Conservation (phyloP, 345 rosid genomes). For the Cochlearia excelsa region DNA sequence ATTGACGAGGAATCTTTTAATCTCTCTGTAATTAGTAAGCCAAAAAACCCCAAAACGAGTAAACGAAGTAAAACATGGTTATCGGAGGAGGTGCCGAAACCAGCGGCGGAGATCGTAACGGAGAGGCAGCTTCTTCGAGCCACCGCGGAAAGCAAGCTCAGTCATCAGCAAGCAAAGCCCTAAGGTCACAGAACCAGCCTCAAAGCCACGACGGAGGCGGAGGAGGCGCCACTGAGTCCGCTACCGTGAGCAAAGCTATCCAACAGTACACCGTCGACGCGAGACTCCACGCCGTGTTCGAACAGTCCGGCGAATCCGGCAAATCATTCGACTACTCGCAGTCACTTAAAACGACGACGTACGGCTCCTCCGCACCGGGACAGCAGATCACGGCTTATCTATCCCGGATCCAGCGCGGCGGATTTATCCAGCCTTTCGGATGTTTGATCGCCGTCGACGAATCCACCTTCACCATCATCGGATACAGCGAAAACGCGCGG, state of each 20-base stretch:
- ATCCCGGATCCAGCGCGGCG: slow-evolving; percentile 87
- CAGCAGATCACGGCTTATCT: slow-evolving; percentile 83
- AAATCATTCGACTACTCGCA: slow-evolving; percentile 84
- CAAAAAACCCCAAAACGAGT: not conserved
- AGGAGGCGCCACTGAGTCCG: slow-evolving; percentile 40
- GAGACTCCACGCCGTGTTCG: slow-evolving; percentile 87
- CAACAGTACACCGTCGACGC: slow-evolving; percentile 95
- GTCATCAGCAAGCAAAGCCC: slow-evolving; percentile 49
- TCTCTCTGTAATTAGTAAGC: no score
- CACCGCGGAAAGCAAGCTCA: slow-evolving; percentile 34
- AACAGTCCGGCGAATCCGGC: slow-evolving; percentile 83
- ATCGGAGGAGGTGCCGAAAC: not conserved
- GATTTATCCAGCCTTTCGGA: slow-evolving; percentile 90
- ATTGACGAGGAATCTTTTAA: no score
- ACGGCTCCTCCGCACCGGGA: slow-evolving; percentile 55
- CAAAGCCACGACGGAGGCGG: slow-evolving; percentile 10
- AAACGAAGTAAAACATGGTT: slow-evolving; percentile 1
- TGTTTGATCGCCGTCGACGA: slow-evolving; percentile 85
- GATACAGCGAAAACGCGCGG: slow-evolving; percentile 77
- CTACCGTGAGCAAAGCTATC: slow-evolving; percentile 77
- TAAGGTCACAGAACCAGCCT: slow-evolving; percentile 27
- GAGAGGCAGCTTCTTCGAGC: slow-evolving; percentile 14
- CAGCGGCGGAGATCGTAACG: not conserved
- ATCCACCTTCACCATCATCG: slow-evolving; percentile 58
- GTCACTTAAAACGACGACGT: slow-evolving; percentile 55